Evolutionary conservation across 257 asterid species (phyloP), one percentile per base, ranked within the genome.

Genomic region (Ophiorrhiza pumila): DNA sequence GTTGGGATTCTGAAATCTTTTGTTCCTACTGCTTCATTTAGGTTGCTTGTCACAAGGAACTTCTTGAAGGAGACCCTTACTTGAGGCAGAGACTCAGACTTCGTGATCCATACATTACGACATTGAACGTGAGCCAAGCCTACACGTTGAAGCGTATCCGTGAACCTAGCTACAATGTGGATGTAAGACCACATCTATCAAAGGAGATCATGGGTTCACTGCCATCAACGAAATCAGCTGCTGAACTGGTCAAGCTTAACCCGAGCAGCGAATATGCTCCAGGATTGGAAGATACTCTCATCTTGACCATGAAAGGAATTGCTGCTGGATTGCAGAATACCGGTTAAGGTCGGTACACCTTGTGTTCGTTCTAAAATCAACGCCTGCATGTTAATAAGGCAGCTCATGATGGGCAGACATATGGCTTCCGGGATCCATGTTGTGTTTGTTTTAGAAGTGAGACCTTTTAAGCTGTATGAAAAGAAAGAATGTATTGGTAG

Each of bases 261-360:
- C 95, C 96, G 0, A 89, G 76, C 9, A 91, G 98, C 42, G 98
- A 93, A 71, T 93, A 93, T 60, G 90, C 95, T 32, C 98, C 98
- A 0, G 98, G 98, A 8, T 29, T 90, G 83, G 98, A 92, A 72
- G 98, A 92, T 81, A 92, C 98, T 0, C 89, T 92, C 9, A 92
- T 92, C 75, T 86, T 90, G 87, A 92, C 98, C 58, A 92, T 92
- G 98, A 92, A 92, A 81, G 98, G 98, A 55, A 83, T 92, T 46
- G 98, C 97, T 0, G 98, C 98, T 76, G 98, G 98, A 69, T 53
- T 92, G 87, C 97, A 91, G 85, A 91, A 91, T 84, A 91, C 97
- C 8, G 97, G 97, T 77, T 91, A 80, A 77, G 73, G 70, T 23
- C 14, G 14, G 45, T 2, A 35, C 45, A 15, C 45, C 15, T 35